Percentiles rank a stretch among this genome's conserved stretches.
phyloP scores from a whole-genome alignment of 768 basidiomycete species.

The Obba rivulosa region DNA sequence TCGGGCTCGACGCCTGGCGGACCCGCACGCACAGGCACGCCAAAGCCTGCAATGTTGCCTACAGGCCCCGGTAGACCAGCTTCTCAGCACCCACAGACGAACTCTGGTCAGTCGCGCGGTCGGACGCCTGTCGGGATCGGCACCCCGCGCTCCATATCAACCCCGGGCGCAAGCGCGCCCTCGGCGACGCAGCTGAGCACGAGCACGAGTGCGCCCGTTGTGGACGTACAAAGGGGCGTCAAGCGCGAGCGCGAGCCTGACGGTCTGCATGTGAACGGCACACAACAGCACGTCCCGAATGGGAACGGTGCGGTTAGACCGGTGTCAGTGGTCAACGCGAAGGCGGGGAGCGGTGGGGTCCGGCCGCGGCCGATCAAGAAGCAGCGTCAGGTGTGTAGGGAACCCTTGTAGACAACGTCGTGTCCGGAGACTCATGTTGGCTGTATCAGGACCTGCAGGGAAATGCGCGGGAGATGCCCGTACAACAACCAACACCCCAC shows the following conservation, averaged over 20 bases:
- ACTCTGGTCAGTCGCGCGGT: slow-evolving; percentile 17
- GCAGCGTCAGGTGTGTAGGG: slow-evolving; percentile 57
- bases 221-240: slow-evolving; percentile 8
- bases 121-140: slow-evolving; percentile 21
- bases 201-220: neutral
- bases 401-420: neutral
- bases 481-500: slow-evolving; percentile 68
- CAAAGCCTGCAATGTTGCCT: slow-evolving; percentile 12
- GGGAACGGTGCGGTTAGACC: slow-evolving; percentile 17
- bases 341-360: slow-evolving; percentile 51
- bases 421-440: slow-evolving; percentile 6
- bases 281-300: slow-evolving; percentile 6
- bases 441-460: slow-evolving; percentile 53
- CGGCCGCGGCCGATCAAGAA: slow-evolving; percentile 73
- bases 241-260: slow-evolving; percentile 21
- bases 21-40: slow-evolving; percentile 15
- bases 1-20: slow-evolving; percentile 4
- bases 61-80: slow-evolving; percentile 7
- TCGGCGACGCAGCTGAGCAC: slow-evolving; percentile 3
- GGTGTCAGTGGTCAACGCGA: slow-evolving; percentile 39
- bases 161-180: slow-evolving; percentile 4
- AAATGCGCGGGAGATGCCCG: slow-evolving; percentile 55
- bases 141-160: slow-evolving; percentile 16
- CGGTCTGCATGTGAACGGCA: slow-evolving; percentile 8
- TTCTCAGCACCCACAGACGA: slow-evolving; percentile 14